A percentile compares a stretch with the other conserved stretches of the same genome.
Conservation (phyloP, 441 rosid species). For the Erodium moschatum region DNA sequence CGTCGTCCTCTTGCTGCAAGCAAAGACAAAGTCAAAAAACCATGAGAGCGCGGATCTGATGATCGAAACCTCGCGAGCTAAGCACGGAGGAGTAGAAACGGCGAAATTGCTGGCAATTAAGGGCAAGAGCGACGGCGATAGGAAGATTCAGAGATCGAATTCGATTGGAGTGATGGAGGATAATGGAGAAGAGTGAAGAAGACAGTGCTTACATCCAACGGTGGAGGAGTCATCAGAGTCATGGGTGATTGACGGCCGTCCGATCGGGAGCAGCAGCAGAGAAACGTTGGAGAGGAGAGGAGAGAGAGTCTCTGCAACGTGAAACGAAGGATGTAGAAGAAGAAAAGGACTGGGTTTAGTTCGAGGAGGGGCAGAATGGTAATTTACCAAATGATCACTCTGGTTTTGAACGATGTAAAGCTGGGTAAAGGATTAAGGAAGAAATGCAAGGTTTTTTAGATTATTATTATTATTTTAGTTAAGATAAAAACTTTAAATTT, state of each 20-base stretch:
- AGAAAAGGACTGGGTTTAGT: neutral
- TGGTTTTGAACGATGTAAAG: too few relatives aligned
- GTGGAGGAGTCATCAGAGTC: constrained; percentile 83
- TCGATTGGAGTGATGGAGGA: neutral
- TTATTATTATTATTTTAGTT: too few relatives aligned
- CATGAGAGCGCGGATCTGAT: constrained; percentile 20
- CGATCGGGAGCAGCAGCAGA: constrained; percentile 31
- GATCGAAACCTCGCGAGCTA: neutral
- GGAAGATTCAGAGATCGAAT: neutral
- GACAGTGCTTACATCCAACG: constrained; percentile 51
- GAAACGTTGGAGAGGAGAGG: constrained; percentile 12
- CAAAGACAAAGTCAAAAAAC: constrained; percentile 28
- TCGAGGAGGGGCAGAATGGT: neutral
- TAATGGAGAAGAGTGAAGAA: neutral
- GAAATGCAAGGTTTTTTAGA: too few relatives aligned
- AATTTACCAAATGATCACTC: too few relatives aligned
- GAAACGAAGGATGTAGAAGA: neutral
- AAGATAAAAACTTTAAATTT: too few relatives aligned
- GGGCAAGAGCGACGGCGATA: too few relatives aligned
- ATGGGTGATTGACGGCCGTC: constrained; percentile 32
- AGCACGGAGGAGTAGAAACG: constrained; percentile 1
- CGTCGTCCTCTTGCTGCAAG: constrained; percentile 83
- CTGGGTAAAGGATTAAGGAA: too few relatives aligned
- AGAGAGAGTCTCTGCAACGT: neutral
- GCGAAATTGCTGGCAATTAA: constrained; percentile 19